A percentile compares a stretch with the other conserved stretches of the same genome.
Evolutionary conservation across 1,284 basidiomycete genomes (phyloP).

Genomic region (Amylostereum chailletii): DNA sequence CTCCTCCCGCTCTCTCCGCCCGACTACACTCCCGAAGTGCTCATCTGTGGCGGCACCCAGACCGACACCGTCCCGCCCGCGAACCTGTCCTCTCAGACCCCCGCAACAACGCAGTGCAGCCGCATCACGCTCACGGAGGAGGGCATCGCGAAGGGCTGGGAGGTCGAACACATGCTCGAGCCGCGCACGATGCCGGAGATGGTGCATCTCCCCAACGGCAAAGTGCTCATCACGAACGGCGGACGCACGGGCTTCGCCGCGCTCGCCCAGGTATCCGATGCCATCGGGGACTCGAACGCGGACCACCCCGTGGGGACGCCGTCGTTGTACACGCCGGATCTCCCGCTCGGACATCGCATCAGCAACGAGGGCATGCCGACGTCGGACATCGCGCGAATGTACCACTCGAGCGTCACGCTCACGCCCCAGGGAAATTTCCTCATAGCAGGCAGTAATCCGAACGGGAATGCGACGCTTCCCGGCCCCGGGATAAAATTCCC

Average conservation of each 20-base stretch:
- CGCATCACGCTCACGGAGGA: conserved; percentile 17
- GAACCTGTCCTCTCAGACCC: conserved; percentile 28
- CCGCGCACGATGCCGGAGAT: conserved; percentile 39
- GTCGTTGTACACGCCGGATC: conserved; percentile 39
- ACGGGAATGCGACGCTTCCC: conserved; percentile 23
- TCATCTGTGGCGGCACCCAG: conserved; percentile 38
- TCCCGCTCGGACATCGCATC: conserved; percentile 38
- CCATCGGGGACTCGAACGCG: conserved; percentile 33
- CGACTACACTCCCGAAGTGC: conserved; percentile 37
- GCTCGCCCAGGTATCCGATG: conserved; percentile 19
- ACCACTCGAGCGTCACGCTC: conserved; percentile 33
- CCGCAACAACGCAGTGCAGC: conserved; percentile 34
- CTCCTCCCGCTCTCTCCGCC: conserved; percentile 39
- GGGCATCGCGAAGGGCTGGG: conserved; percentile 18
- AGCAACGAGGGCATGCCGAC: conserved; percentile 35
- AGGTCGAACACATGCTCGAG: conserved; percentile 20
- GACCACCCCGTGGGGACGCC: conserved; percentile 37
- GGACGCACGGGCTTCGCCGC: conserved; percentile 37
- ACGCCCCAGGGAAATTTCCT: conserved; percentile 35
- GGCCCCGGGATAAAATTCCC: conserved; percentile 15
- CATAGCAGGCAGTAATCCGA: conserved; percentile 43
- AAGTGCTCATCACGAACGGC: conserved; percentile 41
- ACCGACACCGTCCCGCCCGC: conserved; percentile 20
- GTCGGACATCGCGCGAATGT: conserved; percentile 34
- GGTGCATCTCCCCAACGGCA: conserved; percentile 44